Evolutionary conservation across 306 rosid species (phyloP).

Genomic region (Trifolium pratense): DNA sequence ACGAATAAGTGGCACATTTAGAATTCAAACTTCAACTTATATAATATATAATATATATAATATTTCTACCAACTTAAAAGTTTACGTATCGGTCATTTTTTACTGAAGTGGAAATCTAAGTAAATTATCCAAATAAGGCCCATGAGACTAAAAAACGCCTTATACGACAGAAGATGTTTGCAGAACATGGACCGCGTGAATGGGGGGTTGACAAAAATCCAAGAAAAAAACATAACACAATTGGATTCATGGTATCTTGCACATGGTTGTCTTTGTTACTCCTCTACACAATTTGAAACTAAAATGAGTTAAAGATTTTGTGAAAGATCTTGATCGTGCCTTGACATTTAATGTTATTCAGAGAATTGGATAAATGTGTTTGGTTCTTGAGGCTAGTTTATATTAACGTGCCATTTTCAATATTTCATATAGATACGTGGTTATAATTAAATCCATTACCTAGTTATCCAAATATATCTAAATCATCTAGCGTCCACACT

Average conservation of each 20-base stretch:
- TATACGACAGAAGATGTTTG: constrained; percentile 46
- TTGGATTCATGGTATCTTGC: constrained; percentile 27
- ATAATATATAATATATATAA: no score
- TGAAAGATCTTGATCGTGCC: constrained; percentile 33
- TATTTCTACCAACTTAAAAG: no score
- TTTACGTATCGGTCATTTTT: no score
- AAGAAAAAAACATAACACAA: constrained; percentile 18
- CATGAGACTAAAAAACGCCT: constrained; percentile 40
- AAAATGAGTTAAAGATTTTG: constrained; percentile 20
- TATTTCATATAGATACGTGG: constrained; percentile 28
- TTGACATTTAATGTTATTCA: not conserved
- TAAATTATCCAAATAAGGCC: not conserved
- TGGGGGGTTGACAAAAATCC: constrained; percentile 39
- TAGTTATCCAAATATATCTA: constrained; percentile 31
- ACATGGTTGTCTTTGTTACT: constrained; percentile 32
- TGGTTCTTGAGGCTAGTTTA: constrained; percentile 28
- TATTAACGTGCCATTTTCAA: constrained; percentile 29
- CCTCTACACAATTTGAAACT: constrained; percentile 1
- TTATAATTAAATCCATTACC: constrained; percentile 1
- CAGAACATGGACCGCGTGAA: constrained; percentile 30
- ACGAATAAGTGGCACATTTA: no score
- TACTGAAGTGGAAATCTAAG: no score
- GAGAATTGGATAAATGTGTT: constrained; percentile 4
- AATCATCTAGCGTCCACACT: constrained; percentile 35
- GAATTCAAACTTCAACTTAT: no score